A percentile compares a stretch with the other conserved stretches of the same genome.
Conservation (phyloP, 495 filamentous ascomycete species). For the Lasiosphaeria miniovina region DNA sequence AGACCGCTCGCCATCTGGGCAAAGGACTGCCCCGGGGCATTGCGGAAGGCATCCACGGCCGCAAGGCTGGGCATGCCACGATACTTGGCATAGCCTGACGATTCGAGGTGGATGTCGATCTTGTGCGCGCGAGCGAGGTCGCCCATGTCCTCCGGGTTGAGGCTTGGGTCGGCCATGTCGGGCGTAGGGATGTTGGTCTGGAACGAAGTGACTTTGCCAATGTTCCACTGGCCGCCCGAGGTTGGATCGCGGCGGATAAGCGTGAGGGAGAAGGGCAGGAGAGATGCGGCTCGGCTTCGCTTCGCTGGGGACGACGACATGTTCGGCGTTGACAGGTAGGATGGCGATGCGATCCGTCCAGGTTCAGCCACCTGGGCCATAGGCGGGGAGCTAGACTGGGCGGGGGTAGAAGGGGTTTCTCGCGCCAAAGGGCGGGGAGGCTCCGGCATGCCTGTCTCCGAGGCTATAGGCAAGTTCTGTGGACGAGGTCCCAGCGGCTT, state of each 20-base stretch:
- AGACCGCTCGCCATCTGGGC: conserved; percentile 16
- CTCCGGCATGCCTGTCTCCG: not conserved
- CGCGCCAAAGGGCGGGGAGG: not conserved
- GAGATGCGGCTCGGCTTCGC: conserved; percentile 7
- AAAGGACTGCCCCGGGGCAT: conserved; percentile 30
- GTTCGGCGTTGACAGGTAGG: not conserved
- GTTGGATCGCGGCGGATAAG: conserved; percentile 85
- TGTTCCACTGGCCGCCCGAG: conserved; percentile 82
- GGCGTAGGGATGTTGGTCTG: conserved; percentile 40
- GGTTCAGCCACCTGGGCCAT: not conserved
- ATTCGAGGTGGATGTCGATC: conserved; percentile 44
- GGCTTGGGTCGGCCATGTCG: conserved; percentile 21
- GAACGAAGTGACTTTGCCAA: conserved; percentile 64
- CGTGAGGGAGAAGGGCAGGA: conserved; percentile 60
- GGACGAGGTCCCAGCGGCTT: conserved; percentile 17
- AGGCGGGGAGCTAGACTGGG: not conserved
- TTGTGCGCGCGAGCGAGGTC: conserved; percentile 39
- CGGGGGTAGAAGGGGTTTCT: conserved; percentile 17
- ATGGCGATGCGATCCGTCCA: conserved; percentile 2
- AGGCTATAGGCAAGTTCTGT: not conserved
- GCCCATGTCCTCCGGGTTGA: conserved; percentile 51
- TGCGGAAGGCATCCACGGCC: conserved; percentile 32
- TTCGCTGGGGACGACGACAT: conserved; percentile 10
- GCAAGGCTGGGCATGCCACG: conserved; percentile 40
- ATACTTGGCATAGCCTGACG: conserved; percentile 50